phyloP scores from a whole-genome alignment of 1,139 yeast genomes.

The Yamadazyma jaroonii region DNA sequence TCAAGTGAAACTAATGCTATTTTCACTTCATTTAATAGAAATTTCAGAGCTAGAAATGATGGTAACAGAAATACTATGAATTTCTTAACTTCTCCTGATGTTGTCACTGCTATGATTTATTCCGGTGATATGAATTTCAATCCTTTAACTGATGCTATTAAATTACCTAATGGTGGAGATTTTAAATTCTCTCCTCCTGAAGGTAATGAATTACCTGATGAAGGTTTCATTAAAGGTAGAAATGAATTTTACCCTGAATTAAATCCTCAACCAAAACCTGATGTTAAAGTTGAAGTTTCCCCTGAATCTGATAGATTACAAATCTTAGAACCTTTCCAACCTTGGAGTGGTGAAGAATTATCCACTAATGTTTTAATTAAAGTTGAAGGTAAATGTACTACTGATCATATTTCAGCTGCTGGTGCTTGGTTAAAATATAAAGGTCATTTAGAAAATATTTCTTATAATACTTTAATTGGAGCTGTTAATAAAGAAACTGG shows the following conservation, averaged over 20 bases:
- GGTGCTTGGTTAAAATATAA: constrained; percentile 99
- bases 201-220: constrained; percentile 81
- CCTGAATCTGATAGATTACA: constrained; percentile 76
- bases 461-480: constrained; percentile 92
- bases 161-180: constrained; percentile 58
- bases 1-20: constrained; percentile 75
- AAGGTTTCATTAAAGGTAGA: constrained; percentile 84
- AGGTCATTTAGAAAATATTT: constrained; percentile 94
- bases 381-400: constrained; percentile 97
- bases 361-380: constrained; percentile 73
- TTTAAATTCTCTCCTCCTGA: constrained; percentile 75
- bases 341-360: constrained; percentile 85
- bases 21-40: constrained; percentile 93
- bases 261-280: constrained; percentile 69
- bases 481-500: constrained; percentile 97
- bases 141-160: constrained; percentile 77
- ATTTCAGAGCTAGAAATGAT: constrained; percentile 95
- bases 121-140: constrained; percentile 88
- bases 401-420: constrained; percentile 98
- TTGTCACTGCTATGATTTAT: constrained; percentile 94
- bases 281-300: constrained; percentile 67
- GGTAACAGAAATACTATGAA: constrained; percentile 97
- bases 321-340: constrained; percentile 79
- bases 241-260: constrained; percentile 80
- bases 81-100: constrained; percentile 93